Evolutionary conservation across 2,329 filamentous ascomycete species (phyloP).

Genomic region (Curvularia spicifera): DNA sequence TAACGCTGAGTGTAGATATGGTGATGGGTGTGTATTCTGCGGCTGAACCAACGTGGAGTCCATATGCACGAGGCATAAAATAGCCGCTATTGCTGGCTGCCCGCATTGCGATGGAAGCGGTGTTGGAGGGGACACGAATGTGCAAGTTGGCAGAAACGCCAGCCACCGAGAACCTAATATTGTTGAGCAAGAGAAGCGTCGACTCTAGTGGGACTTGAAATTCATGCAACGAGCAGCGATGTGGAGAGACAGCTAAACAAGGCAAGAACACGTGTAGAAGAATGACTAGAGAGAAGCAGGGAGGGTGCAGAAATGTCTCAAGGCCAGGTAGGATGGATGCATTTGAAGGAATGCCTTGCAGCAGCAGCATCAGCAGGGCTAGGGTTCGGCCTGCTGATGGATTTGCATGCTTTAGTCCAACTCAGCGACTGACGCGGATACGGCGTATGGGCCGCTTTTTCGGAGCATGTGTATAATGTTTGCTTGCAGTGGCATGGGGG

Average conservation of each 20-base stretch:
- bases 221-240: too few species aligned
- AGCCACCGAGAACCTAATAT: neutral
- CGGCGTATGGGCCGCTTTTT: too few species aligned
- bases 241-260: too few species aligned
- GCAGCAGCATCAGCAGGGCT: neutral
- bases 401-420: neutral
- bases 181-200: neutral
- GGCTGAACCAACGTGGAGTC: neutral
- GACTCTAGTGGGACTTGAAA: neutral
- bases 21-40: neutral
- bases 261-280: neutral
- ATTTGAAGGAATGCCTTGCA: neutral
- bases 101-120: too few species aligned
- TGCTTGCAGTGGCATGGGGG: neutral
- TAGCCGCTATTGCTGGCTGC: too few species aligned
- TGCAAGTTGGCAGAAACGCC: neutral
- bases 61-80: neutral
- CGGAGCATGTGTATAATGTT: neutral
- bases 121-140: too few species aligned
- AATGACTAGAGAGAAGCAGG: neutral
- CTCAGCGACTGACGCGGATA: neutral
- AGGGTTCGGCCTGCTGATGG: neutral
- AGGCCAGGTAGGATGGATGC: neutral
- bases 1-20: neutral
- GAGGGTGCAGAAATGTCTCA: neutral